Evolutionary conservation across 345 rosid species (phyloP), one percentile per base, ranked within the genome.

Genomic region (Clarkia xantiana): DNA sequence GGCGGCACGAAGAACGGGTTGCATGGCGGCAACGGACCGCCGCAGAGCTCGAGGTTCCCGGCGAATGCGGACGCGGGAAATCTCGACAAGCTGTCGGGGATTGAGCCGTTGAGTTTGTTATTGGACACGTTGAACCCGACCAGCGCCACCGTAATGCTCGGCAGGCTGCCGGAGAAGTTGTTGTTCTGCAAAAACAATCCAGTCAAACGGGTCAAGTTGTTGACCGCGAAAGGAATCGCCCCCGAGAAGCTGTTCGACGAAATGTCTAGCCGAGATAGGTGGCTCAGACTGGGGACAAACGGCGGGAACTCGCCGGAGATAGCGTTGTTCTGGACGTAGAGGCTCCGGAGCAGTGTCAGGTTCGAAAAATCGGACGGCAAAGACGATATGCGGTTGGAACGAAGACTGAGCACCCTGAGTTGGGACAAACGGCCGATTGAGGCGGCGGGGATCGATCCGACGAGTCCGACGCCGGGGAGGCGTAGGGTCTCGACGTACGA

Each of bases 341-440:
- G 73, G 65, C 86, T 74, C 18, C 97, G 81, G 55, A 90, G 81
- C 10, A 62, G 57, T 11, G 79, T 83, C 18, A 90, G 66, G 34
- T 86, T 80, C 14, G 91, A 69, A 71, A 90, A 79, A 61, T 89
- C 97, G 16, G 77, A 48, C 23, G 97, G 97, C 79, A 71, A 69
- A 44, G 90, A 94, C 45, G 71, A 67, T 45, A 90, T 75, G 29
- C 97, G 82, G 48, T 86, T 86, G 0, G 82, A 75, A 10, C 94
- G 95, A 53, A 86, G 94, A 68, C 95, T 82, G 4, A 90, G 65
- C 42, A 90, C 91, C 40, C 97, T 76, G 62, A 86, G 94, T 45
- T 67, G 75, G 50, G 48, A 68, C 22, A 90, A 72, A 22, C 61
- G 56, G 13, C 97, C 97, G 2, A 90, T 42, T 0, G 97, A 76